Evolutionary conservation across 805 yeast genomes (phyloP), one percentile per base, ranked within the genome.

Genomic region (Tetrapisispora pingtungensis): DNA sequence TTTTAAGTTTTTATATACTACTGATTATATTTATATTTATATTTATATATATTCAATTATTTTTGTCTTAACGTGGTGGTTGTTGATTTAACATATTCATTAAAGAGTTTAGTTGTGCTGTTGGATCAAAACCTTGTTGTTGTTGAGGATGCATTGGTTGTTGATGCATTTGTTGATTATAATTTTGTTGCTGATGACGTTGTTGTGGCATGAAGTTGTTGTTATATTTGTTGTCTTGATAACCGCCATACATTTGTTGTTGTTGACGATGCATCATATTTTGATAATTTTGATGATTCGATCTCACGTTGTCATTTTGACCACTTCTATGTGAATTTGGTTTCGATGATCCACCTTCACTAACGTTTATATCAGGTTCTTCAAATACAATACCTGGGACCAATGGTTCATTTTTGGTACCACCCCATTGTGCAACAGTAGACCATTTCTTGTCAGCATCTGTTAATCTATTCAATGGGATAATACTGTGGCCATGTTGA

Each of bases 341-440:
- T 64, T 89, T 89, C 4, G 96, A 85, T 1, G 95, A 82, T 41
- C 86, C 84, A 49, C 97, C 97, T 40, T 86, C 80, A 41, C 97
- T 97, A 44, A 93, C 85, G 62, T 89, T 96, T 55, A 90, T 93
- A 67, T 93, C 98, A 3, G 98, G 98, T 66, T 93, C 98, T 62
- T 93, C 97, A 60, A 93, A 77, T 14, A 81, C 85, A 57, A 86
- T 67, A 42, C 95, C 95, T 36, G 85, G 73, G 47, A 69, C 78
- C 48, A 93, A 65, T 8, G 89, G 87, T 58, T 73, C 76, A 17
- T 96, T 97, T 41, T 90, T 95, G 36, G 96, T 84, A 55, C 98
- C 98, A 52, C 98, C 98, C 88, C 95, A 88, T 64, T 86, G 90
- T 3, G 97, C 96, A 46, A 74, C 69, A 31, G 78, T 83, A 12